Evolutionary conservation across 345 rosid species (phyloP), one percentile per base, ranked within the genome.

Genomic region (Psidium guajava): DNA sequence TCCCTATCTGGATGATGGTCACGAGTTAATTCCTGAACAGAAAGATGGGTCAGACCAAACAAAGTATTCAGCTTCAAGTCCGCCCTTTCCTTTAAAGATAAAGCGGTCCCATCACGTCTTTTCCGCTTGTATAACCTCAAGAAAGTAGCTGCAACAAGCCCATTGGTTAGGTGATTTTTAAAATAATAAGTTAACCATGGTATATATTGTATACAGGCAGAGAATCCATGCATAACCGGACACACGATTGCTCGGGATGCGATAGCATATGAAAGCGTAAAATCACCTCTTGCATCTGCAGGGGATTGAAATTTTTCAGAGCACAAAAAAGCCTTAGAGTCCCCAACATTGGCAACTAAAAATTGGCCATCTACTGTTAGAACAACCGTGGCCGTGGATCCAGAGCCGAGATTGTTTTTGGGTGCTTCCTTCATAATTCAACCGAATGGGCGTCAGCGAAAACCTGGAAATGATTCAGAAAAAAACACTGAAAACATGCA

Each of bases 1-100:
- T 95, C 95, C 90, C 98, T 94, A 88, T 91, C 92, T 73, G 98
- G 98, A 87, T 93, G 96, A 91, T 96, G 98, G 87, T 96, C 99
- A 85, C 88, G 91, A 83, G 98, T 95, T 87, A 95, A 89, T 88
- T 95, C 96, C 90, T 93, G 92, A 86, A 91, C 95, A 86, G 86
- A 50, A 86, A 92, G 92, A 89, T 88, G 93, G 56, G 91, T 59
- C 36, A 89, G 87, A 81, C 96, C 98, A 85, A 87, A 87, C 86
- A 94, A 85, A 49, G 88, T 82, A 50, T 87, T 85, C 85, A 85
- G 88, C 86, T 92, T 94, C 18, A 89, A 87, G 84, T 90, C 90
- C 53, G 77, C 85, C 85, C 84, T 89, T 88, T 87, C 85, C 84
- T 91, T 91, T 82, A 88, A 73, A 61, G 91, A 91, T 49, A 91